Base-by-base conservation (phyloP, 73 alveolate species). In the Durusdinium trenchii region DNA sequence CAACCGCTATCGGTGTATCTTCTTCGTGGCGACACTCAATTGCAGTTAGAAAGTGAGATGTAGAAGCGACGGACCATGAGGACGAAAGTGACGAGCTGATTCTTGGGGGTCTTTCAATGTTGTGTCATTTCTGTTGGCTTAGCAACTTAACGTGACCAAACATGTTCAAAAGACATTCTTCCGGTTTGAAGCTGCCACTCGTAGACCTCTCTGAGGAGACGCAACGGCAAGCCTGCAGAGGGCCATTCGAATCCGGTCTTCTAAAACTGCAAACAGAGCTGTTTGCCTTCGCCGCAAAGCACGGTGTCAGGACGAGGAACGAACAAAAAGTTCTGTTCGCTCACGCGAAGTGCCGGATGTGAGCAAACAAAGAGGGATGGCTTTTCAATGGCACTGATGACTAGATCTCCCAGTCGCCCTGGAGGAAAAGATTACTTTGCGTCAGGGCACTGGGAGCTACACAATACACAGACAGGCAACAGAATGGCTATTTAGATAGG, bases 171-270 rank as follows among this genome's bases (percentile, higher is more conserved):
- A n/a, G n/a, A n/a, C n/a, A n/a, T n/a, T n/a, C n/a, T n/a, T n/a
- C n/a, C n/a, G n/a, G n/a, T n/a, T n/a, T n/a, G n/a, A n/a, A n/a
- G n/a, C n/a, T n/a, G n/a, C n/a, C n/a, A n/a, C n/a, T n/a, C n/a
- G n/a, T n/a, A n/a, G n/a, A n/a, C n/a, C 16, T 10, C 23, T 23
- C 94, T 38, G 36, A 84, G 94, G 94, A 84, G 48, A 28, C 75
- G 98, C 45, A 91, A 91, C 36, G 14, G 32, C 43, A 67, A 52
- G 62, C 89, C 89, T 18, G 78, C 89, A 12, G 75, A 47, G 89
- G 98, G 98, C n/a, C 69, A 28, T 76, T 91, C 98, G 30, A 91
- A 91, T 40, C 98, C 98, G 23, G 98, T 91, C 38, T 91, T 91
- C 89, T 91, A 47, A 64, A 52, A 18, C 36, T 18, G 57, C 61